phyloP scores from a whole-genome alignment of 2,329 filamentous ascomycete species.

The Penicillium sp. region DNA sequence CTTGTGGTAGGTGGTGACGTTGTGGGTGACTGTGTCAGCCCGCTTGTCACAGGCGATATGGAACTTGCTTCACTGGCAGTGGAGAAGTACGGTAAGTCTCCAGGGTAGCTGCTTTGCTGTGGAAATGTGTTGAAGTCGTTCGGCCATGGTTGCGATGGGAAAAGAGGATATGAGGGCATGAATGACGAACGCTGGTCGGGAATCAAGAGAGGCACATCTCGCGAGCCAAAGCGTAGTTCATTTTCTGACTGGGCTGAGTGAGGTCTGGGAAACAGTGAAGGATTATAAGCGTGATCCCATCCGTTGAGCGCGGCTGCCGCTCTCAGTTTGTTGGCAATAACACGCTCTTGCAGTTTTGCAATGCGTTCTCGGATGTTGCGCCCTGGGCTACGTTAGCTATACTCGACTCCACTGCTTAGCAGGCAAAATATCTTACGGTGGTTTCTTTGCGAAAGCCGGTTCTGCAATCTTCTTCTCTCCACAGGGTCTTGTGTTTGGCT shows the following conservation, averaged over 20 bases:
- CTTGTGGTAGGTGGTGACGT: neutral
- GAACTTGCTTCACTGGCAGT: neutral
- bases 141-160: constrained; percentile 2
- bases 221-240: neutral
- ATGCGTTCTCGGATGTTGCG: constrained; percentile 36
- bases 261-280: constrained; percentile 9
- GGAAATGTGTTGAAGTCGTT: constrained; percentile 1
- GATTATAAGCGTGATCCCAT: constrained; percentile 26
- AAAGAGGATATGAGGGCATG: neutral
- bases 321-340: constrained; percentile 34
- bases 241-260: constrained; percentile 7
- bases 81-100: neutral
- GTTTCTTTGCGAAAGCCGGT: constrained; percentile 34
- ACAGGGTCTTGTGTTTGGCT: constrained; percentile 29
- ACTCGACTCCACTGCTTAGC: too few relatives aligned
- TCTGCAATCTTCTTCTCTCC: constrained; percentile 32
- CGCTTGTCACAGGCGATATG: neutral
- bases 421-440: constrained; percentile 24
- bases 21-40: neutral
- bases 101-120: neutral
- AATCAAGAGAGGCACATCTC: neutral
- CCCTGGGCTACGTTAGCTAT: constrained; percentile 16
- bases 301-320: constrained; percentile 29
- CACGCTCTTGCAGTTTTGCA: constrained; percentile 35
- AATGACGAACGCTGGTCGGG: constrained; percentile 10